Base-by-base conservation (phyloP, 345 rosid species). In the Salix udensis region DNA sequence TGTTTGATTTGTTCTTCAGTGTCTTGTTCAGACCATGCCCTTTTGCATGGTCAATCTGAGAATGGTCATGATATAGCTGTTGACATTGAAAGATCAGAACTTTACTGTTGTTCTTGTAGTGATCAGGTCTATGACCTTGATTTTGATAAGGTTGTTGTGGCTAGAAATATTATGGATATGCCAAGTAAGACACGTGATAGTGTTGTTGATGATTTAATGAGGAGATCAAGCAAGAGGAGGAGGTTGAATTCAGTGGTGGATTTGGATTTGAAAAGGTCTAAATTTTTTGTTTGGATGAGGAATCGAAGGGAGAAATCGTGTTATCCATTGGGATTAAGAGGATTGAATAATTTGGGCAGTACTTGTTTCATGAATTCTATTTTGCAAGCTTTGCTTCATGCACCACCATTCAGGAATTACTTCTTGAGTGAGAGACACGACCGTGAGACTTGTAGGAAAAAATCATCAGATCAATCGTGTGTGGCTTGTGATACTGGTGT, bases 181-280 rank as follows among this genome's bases (percentile, higher is more conserved):
- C 76, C 83, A 37, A 65, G 66, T 50, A 37, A 55, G 4, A 24
- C 76, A 28, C 72, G 58, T 11, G 62, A 58, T 58, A 58, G 62
- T n/a, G 31, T 21, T 34, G 64, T 44, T 44, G 77, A 80, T 34
- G 77, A 72, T 80, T 48, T 62, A 2, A 15, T 61, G 16, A 76
- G 77, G 58, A 80, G 83, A 68, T 72, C 80, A 58, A 71, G 83
- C 65, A 80, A 80, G 77, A 80, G 71, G 80, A 80, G 77, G 74
- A 80, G 72, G 31, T 30, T 80, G 67, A 87, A 85, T 68, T 74
- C 87, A 1, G 80, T 78, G 72, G 48, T 84, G 46, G 86, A 79
- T 74, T 80, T 82, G 81, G 96, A 92, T 73, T 85, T 83, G 77
- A 86, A 82, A 73, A 89, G 83, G 44, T 78, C 88, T 2, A 88